These are phyloP conservation scores for Blumeria hordei DNA, from an alignment of 2,329 filamentous ascomycete species.

Conservation along the genomic window DNA sequence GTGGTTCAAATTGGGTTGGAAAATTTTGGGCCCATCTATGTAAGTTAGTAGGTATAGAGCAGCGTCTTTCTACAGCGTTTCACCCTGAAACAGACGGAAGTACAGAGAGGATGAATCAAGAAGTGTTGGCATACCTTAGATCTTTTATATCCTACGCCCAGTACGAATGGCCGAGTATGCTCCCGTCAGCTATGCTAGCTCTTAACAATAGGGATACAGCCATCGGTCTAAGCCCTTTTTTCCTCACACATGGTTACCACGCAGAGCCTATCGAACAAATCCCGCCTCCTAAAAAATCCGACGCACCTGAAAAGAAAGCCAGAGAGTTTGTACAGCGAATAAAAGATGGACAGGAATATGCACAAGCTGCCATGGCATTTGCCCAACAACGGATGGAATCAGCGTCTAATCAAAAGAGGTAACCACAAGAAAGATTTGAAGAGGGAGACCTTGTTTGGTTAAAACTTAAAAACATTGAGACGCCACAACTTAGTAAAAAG, in stretches of 20 bases:
- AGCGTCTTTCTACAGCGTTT: no score
- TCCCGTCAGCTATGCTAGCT: not conserved
- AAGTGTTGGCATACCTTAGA: not conserved
- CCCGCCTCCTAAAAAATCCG: no score
- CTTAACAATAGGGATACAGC: not conserved
- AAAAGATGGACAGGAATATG: not conserved
- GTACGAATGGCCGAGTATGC: slow-evolving; percentile 75
- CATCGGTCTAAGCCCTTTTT: not conserved
- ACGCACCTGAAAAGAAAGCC: no score
- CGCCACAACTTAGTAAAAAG: not conserved
- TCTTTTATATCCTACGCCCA: slow-evolving; percentile 36
- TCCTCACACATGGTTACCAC: not conserved
- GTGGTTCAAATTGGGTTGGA: no score
- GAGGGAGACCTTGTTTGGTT: not conserved
- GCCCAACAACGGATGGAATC: not conserved
- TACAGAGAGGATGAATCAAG: no score
- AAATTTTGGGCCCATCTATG: no score
- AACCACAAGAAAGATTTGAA: not conserved
- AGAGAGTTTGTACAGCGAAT: not conserved
- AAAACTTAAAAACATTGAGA: not conserved
- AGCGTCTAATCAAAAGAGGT: not conserved
- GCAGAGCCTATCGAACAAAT: not conserved
- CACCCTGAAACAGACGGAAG: no score
- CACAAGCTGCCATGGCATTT: not conserved
- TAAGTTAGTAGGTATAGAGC: no score